A percentile compares a stretch with the other conserved stretches of the same genome.
Conservation (phyloP, 116 monocot species). For the Dioscorea cayenensis region DNA sequence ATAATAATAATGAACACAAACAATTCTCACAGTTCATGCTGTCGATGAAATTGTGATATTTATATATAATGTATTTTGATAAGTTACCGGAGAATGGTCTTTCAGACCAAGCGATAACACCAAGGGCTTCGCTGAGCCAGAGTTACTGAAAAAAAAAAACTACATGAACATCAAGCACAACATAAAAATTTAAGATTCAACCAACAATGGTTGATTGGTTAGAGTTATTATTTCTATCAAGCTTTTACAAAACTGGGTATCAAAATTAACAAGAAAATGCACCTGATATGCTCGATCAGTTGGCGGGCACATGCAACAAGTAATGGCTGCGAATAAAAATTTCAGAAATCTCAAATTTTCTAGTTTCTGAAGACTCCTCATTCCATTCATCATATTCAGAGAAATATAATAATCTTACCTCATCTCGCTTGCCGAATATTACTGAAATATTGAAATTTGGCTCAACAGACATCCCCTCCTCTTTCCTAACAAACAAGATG, state of each 20-base stretch:
- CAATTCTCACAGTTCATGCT: neutral
- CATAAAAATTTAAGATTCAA: too few species aligned
- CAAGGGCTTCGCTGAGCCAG: slow-evolving; percentile 66
- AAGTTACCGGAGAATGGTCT: slow-evolving; percentile 73
- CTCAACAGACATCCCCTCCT: slow-evolving; percentile 59
- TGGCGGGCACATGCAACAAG: slow-evolving; percentile 83
- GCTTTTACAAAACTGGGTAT: neutral
- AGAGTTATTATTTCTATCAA: neutral
- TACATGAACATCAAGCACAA: too few species aligned
- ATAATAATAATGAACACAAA: neutral
- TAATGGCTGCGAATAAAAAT: slow-evolving; percentile 46
- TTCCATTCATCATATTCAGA: neutral
- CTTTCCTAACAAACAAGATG: slow-evolving; percentile 40
- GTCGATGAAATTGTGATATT: neutral
- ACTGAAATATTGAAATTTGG: slow-evolving; percentile 80
- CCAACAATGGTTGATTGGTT: too few species aligned
- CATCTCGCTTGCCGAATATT: slow-evolving; percentile 96
- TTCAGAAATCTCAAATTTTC: neutral
- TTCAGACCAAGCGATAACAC: slow-evolving; percentile 83
- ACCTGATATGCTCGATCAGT: slow-evolving; percentile 97
- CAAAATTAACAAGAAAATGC: neutral
- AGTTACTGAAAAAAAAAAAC: slow-evolving; percentile 39
- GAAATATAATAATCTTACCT: slow-evolving; percentile 41
- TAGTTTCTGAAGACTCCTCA: neutral
- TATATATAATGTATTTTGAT: neutral